phyloP scores from a whole-genome alignment of 352 stramenopile species.

The Globisporangium ultimum region DNA sequence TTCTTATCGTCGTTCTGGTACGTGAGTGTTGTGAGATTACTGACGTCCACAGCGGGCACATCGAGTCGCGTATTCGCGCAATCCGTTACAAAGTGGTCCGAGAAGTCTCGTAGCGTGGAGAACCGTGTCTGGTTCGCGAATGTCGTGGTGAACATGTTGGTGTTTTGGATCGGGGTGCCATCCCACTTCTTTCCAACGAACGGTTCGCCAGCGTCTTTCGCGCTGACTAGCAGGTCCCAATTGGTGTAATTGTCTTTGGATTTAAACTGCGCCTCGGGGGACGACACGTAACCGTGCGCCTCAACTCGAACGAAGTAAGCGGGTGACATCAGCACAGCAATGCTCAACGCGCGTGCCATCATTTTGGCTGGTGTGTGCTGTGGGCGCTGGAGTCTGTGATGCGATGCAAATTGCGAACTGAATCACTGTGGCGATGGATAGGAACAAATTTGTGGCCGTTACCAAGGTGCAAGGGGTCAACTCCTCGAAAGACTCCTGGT shows the following conservation, averaged over 20 bases:
- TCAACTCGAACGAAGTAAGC: not conserved
- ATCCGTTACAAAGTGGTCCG: conserved; percentile 24
- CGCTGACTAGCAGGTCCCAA: not conserved
- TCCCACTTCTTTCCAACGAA: conserved; percentile 43
- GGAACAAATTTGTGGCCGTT: no score
- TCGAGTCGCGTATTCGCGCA: conserved; percentile 29
- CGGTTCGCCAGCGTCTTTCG: not conserved
- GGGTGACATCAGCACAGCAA: no score
- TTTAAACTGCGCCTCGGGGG: not conserved
- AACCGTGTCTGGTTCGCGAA: conserved; percentile 33
- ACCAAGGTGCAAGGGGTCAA: no score
- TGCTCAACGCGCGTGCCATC: no score
- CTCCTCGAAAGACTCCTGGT: no score
- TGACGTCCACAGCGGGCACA: conserved; percentile 28
- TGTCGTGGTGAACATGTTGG: conserved; percentile 31
- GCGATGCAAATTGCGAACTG: no score
- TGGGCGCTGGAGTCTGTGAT: no score
- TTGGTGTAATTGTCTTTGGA: not conserved
- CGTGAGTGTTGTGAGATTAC: conserved; percentile 25
- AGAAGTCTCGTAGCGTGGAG: conserved; percentile 30
- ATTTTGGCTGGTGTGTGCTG: no score
- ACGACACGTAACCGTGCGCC: conserved; percentile 6
- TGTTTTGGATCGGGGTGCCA: conserved; percentile 41
- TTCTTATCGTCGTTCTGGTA: conserved; percentile 48
- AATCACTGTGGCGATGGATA: no score